Conservation (phyloP, 371 early-diverging fungal species). For the Mucor irregularis region DNA sequence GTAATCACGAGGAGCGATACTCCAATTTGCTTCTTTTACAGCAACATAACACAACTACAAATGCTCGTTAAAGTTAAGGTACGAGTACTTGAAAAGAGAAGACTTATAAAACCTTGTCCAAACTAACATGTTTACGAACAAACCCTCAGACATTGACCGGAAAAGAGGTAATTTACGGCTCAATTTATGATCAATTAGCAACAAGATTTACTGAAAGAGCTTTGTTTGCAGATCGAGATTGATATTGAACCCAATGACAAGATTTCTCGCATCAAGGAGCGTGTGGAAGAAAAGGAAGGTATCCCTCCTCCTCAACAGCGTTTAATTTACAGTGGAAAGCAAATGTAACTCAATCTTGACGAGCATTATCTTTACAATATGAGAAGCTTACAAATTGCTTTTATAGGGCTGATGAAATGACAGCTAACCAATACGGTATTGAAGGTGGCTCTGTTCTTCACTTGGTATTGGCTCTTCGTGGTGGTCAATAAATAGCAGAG, state of each 20-base stretch:
- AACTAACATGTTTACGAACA: neutral
- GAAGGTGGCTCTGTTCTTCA: conserved; percentile 93
- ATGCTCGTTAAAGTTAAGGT: conserved; percentile 94
- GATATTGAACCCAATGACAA: conserved; percentile 90
- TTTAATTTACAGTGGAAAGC: conserved; percentile 94
- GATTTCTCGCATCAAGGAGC: conserved; percentile 91
- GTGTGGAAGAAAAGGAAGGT: conserved; percentile 96
- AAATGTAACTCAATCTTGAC: conserved; percentile 88
- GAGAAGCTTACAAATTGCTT: no score
- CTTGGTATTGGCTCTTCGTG: conserved; percentile 97
- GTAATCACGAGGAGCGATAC: neutral
- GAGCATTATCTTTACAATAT: neutral
- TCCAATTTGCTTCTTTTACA: neutral
- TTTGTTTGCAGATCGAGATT: conserved; percentile 76
- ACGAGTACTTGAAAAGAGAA: neutral
- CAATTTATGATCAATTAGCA: neutral
- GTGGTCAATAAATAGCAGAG: conserved; percentile 62
- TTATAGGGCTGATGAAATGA: conserved; percentile 84
- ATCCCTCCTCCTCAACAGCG: conserved; percentile 97
- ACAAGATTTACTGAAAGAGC: neutral
- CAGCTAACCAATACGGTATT: conserved; percentile 77
- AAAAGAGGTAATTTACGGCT: conserved; percentile 71
- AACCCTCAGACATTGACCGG: conserved; percentile 92
- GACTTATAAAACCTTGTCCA: neutral
- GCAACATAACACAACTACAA: conserved; percentile 13